Percentiles rank a stretch among this genome's conserved stretches.
phyloP scores from a whole-genome alignment of 257 asterid genomes.

The Ilex asprella region DNA sequence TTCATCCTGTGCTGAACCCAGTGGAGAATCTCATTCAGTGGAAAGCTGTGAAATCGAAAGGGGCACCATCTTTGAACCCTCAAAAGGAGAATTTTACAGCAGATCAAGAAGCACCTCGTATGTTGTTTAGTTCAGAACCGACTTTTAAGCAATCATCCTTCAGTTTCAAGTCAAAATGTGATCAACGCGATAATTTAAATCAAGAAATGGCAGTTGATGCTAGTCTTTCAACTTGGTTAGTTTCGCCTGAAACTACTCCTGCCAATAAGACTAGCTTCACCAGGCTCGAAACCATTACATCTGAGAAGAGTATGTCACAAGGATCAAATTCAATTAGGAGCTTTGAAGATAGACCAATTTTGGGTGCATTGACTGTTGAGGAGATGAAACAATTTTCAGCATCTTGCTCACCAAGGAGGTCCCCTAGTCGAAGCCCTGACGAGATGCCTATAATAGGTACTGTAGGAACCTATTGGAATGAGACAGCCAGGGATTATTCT shows the following conservation, averaged over 20 bases:
- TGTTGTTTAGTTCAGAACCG: constrained; percentile 45
- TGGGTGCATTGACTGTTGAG: constrained; percentile 91
- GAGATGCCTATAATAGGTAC: constrained; percentile 86
- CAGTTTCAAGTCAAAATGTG: constrained; percentile 34
- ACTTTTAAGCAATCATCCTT: constrained; percentile 24
- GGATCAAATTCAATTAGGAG: constrained; percentile 42
- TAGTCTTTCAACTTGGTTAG: constrained; percentile 89
- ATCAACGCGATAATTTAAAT: constrained; percentile 23
- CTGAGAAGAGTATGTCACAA: constrained; percentile 32
- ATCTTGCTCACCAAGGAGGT: constrained; percentile 59
- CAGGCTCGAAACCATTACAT: constrained; percentile 34
- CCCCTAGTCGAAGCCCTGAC: constrained; percentile 87
- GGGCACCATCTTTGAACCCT: constrained; percentile 25
- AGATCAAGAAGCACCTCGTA: constrained; percentile 34
- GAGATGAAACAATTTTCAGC: constrained; percentile 71
- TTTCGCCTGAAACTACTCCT: constrained; percentile 38
- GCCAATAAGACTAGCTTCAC: constrained; percentile 33
- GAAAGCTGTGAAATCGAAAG: constrained; percentile 67
- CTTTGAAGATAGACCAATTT: constrained; percentile 87
- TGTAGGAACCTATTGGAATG: constrained; percentile 88
- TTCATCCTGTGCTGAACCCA: constrained; percentile 78
- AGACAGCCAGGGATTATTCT: constrained; percentile 26
- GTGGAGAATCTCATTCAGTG: constrained; percentile 85
- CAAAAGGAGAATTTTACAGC: constrained; percentile 68
- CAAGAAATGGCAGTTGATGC: constrained; percentile 74